phyloP scores from a whole-genome alignment of 768 basidiomycete genomes.

The Lactifluus hygrophoroides region DNA sequence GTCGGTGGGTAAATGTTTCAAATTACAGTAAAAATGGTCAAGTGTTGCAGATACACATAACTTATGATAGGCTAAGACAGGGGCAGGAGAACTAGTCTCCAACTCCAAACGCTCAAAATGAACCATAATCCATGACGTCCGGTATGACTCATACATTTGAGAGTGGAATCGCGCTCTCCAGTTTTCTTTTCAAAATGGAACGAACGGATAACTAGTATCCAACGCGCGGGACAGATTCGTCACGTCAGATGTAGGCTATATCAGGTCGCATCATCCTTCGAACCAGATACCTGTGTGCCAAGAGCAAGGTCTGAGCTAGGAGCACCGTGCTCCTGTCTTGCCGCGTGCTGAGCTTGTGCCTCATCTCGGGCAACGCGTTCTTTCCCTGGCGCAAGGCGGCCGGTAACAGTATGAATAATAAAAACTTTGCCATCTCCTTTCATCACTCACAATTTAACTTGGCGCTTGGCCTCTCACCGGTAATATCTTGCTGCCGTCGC shows the following conservation, averaged over 20 bases:
- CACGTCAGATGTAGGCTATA: background rate
- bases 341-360: background rate
- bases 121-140: no score
- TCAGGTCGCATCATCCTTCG: constrained; percentile 1
- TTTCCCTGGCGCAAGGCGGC: background rate
- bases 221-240: no score
- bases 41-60: no score
- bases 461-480: constrained; percentile 28
- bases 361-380: constrained; percentile 5
- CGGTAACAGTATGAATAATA: background rate
- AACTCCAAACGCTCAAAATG: no score
- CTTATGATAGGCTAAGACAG: no score
- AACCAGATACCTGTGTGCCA: background rate
- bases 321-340: background rate
- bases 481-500: constrained; percentile 26
- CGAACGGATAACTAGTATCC: no score
- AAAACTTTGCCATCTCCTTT: background rate
- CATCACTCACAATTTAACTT: constrained; percentile 28
- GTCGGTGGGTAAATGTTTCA: no score
- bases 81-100: no score
- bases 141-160: no score
- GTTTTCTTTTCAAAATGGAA: background rate
- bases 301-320: background rate
- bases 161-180: no score
- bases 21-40: no score